phyloP scores from a whole-genome alignment of 805 yeast species.

The Jamesozyma rosinii region DNA sequence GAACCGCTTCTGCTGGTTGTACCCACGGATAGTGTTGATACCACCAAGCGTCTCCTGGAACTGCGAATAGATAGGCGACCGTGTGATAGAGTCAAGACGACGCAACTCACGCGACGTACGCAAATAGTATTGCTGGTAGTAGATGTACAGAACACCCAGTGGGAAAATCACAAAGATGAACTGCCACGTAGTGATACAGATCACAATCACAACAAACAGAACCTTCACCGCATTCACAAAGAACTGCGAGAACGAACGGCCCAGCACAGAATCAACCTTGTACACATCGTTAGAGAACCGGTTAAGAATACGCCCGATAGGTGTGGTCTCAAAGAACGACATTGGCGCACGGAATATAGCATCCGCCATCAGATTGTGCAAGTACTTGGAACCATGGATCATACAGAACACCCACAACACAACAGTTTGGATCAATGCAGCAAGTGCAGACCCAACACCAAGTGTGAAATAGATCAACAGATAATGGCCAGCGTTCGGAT shows the following conservation, averaged over 20 bases:
- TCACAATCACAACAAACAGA: constrained; percentile 68
- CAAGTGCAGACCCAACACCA: constrained; percentile 58
- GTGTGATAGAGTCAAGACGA: constrained; percentile 72
- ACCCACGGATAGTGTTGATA: constrained; percentile 67
- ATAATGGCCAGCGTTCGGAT: constrained; percentile 65
- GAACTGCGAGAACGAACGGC: constrained; percentile 63
- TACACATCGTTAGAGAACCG: constrained; percentile 87
- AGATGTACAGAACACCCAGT: constrained; percentile 51
- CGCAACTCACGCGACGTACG: constrained; percentile 74
- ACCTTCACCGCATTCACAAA: constrained; percentile 54
- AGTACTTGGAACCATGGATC: constrained; percentile 65
- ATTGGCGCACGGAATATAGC: constrained; percentile 81
- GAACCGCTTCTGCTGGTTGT: constrained; percentile 56
- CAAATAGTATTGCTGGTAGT: constrained; percentile 68
- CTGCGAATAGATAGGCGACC: constrained; percentile 94
- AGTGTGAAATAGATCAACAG: constrained; percentile 65
- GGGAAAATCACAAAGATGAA: constrained; percentile 67
- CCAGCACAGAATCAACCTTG: constrained; percentile 72
- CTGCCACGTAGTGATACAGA: constrained; percentile 81
- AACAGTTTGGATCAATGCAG: constrained; percentile 55
- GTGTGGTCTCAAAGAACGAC: constrained; percentile 93
- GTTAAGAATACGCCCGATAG: constrained; percentile 84
- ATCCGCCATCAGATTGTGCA: constrained; percentile 69
- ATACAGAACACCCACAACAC: constrained; percentile 74
- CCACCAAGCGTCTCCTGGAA: constrained; percentile 87